These are phyloP conservation scores for Hanseniaspora uvarum DNA, from an alignment of 1,139 yeast genomes.

Conservation along the genomic window DNA sequence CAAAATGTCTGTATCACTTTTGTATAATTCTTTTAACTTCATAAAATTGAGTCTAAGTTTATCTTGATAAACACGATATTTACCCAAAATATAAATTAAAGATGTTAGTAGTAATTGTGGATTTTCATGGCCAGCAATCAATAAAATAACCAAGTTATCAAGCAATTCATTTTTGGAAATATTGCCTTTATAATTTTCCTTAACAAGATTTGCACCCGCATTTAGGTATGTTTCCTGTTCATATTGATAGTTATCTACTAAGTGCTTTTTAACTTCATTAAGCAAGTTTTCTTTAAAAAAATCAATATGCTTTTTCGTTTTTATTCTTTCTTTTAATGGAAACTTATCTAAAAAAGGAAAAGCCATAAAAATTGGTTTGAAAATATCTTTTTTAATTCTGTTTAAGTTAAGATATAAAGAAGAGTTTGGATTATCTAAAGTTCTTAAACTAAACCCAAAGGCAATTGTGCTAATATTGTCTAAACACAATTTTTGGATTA, in stretches of 20 bases:
- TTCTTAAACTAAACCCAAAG: constrained; percentile 41
- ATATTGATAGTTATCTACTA: constrained; percentile 29
- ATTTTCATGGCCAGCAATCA: constrained; percentile 57
- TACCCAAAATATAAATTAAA: constrained; percentile 40
- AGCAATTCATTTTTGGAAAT: constrained; percentile 41
- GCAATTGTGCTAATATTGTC: constrained; percentile 45
- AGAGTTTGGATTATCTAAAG: constrained; percentile 29
- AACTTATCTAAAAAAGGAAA: constrained; percentile 46
- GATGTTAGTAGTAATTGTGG: constrained; percentile 48
- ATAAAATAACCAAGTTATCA: constrained; percentile 48
- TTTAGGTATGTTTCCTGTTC: constrained; percentile 28
- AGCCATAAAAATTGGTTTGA: constrained; percentile 45
- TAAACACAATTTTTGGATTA: constrained; percentile 40
- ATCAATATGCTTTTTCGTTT: constrained; percentile 39
- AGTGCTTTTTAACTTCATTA: constrained; percentile 27
- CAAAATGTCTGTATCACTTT: constrained; percentile 5
- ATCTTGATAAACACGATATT: constrained; percentile 34
- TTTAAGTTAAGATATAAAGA: constrained; percentile 37
- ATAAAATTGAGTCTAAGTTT: constrained; percentile 26
- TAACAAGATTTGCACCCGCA: constrained; percentile 31
- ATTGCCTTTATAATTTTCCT: constrained; percentile 34
- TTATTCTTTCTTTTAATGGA: constrained; percentile 42
- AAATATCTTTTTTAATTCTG: constrained; percentile 44
- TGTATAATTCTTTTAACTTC: constrained; percentile 25
- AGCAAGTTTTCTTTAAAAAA: constrained; percentile 36